Evolutionary conservation across 129 eudicot species (phyloP).

Genomic region (Logfia minima): DNA sequence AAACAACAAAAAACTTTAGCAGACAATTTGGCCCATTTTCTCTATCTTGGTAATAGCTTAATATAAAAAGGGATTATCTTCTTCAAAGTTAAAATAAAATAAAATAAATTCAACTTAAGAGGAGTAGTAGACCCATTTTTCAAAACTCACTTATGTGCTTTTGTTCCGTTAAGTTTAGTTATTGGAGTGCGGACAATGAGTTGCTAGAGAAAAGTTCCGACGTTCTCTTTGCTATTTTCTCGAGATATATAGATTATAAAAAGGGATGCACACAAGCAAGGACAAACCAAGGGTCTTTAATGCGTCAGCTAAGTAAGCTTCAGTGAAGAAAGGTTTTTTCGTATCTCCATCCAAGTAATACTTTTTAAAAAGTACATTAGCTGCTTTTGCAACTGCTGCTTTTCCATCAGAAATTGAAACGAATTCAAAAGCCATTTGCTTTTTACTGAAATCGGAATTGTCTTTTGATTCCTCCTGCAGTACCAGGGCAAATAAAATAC

Average conservation of each 20-base stretch:
- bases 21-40: background rate
- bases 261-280: background rate
- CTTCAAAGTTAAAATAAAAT: background rate
- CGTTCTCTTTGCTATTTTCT: background rate
- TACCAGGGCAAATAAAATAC: background rate
- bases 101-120: background rate
- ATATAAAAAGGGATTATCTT: background rate
- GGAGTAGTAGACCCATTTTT: background rate
- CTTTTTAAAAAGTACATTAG: conserved; percentile 62
- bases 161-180: background rate
- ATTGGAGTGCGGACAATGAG: background rate
- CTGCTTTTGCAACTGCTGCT: conserved; percentile 80
- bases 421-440: conserved; percentile 48
- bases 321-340: conserved; percentile 57
- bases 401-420: conserved; percentile 72
- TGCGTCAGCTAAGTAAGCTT: conserved; percentile 21
- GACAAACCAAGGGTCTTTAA: background rate
- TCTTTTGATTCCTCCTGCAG: conserved; percentile 46
- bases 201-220: background rate
- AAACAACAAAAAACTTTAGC: background rate
- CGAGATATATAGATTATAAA: background rate
- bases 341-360: conserved; percentile 35
- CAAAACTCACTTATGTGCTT: background rate
- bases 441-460: conserved; percentile 29
- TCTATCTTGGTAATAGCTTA: background rate